Evolutionary conservation across 2,329 filamentous ascomycete genomes (phyloP), one percentile per base, ranked within the genome.

Genomic region (Xylaria hypoxylon): DNA sequence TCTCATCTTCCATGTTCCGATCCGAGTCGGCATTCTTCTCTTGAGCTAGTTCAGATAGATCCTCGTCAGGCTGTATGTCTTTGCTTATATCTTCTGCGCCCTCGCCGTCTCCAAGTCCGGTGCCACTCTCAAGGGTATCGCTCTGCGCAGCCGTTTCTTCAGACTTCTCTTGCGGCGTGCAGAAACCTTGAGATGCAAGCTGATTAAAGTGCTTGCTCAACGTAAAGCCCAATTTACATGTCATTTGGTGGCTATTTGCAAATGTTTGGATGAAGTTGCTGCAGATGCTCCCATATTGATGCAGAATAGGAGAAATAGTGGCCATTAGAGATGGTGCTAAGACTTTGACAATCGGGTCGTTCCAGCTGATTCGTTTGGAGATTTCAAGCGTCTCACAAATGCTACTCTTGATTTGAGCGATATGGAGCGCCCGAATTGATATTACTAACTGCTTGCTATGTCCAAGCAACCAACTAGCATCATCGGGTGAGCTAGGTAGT

Each of bases 31-130:
- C 86, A 67, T 92, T 90, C 47, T 89, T 86, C 74, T 97, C 92
- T 77, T 97, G 93, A 0, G 96, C 95, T 50, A 99, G 84, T 72
- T 99, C 96, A 0, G 92, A 89, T 4, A 99, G 82, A 76, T 99
- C 94, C 77, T 99, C 96, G 67, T 99, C 95, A 17, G 95, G 91
- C 69, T 92, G 89, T 52, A 99, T 91, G 75, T 99, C 96, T 77
- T 99, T 98, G 80, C 94, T 98, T 70, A 99, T 98, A 78, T 99
- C 95, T 77, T 99, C 94, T 4, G 92, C 94, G 19, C 95, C 96
- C 78, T 97, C 92, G 11, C 96, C 96, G 51, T 97, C 96, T 22
- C 96, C 96, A 26, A 99, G 88, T 38, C 96, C 96, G 11, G 94
- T 98, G 17, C 96, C 96, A 42, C 89, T 89, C 79, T 99, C 95